Evolutionary conservation across 2,329 filamentous ascomycete species (phyloP).

Genomic region (Epichloe festucae): DNA sequence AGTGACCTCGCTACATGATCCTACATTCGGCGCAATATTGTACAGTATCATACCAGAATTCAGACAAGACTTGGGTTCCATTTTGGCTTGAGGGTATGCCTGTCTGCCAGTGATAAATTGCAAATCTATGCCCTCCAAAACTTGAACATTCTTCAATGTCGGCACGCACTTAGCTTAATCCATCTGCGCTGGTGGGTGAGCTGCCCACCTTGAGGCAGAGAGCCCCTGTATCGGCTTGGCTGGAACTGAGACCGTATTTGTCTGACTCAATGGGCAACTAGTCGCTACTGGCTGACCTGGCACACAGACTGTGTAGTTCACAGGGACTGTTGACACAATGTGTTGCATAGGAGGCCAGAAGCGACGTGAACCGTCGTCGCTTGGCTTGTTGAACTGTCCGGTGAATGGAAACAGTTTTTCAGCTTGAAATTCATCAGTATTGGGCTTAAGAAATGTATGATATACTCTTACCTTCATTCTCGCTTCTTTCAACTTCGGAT

Average conservation of each 20-base stretch:
- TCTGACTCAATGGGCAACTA: not conserved
- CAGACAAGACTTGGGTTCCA: not conserved
- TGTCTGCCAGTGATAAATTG: not conserved
- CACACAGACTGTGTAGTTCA: not conserved
- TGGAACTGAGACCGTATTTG: not conserved
- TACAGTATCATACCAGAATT: not conserved
- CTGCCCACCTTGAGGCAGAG: constrained; percentile 2
- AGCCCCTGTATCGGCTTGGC: constrained; percentile 1
- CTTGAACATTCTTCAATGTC: not conserved
- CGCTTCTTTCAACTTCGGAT: not conserved
- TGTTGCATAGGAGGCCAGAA: not conserved
- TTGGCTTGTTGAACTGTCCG: not conserved
- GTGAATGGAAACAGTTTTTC: not conserved
- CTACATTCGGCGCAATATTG: not conserved
- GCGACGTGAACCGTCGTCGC: not conserved
- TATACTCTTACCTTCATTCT: not conserved
- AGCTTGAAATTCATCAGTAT: not conserved
- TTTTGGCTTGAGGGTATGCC: not conserved
- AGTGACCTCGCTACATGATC: not conserved
- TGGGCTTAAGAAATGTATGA: not conserved
- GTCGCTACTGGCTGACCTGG: not conserved
- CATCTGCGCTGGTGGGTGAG: too few species aligned
- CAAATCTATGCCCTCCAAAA: not conserved
- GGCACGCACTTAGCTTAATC: not conserved
- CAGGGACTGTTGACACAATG: not conserved